These are phyloP conservation scores for Annulohypoxylon moriforme DNA, from an alignment of 495 filamentous ascomycete species.

Conservation along the genomic window DNA sequence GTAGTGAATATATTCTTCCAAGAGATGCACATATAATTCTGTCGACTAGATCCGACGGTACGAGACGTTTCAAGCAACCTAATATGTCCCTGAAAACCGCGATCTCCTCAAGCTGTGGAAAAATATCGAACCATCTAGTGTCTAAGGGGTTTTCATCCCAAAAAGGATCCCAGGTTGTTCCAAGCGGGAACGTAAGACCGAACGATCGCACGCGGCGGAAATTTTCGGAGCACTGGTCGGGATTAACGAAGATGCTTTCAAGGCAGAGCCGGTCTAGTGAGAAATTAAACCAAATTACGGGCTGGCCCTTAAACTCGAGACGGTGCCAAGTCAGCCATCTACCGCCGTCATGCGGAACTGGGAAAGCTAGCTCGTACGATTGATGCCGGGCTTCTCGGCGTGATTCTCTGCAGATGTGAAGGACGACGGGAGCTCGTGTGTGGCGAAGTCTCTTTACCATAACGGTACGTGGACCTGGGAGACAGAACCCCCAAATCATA, in stretches of 20 bases:
- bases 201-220: neutral
- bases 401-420: constrained; percentile 17
- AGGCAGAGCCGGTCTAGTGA: neutral
- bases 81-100: neutral
- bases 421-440: constrained; percentile 4
- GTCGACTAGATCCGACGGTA: too few species aligned
- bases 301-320: neutral
- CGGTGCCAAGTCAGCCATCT: neutral
- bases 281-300: constrained; percentile 12
- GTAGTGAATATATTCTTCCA: too few species aligned
- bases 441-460: neutral
- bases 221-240: neutral
- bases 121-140: neutral
- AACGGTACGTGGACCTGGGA: constrained; percentile 13
- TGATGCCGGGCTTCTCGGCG: neutral
- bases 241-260: neutral
- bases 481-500: constrained; percentile 8
- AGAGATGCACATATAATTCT: too few species aligned
- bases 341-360: neutral
- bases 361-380: constrained; percentile 7
- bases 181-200: neutral
- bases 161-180: neutral
- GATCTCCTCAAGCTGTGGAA: neutral
- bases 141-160: neutral
- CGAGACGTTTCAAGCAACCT: neutral